Conservation (phyloP, 257 asterid species). For the Haberlea rhodopensis region DNA sequence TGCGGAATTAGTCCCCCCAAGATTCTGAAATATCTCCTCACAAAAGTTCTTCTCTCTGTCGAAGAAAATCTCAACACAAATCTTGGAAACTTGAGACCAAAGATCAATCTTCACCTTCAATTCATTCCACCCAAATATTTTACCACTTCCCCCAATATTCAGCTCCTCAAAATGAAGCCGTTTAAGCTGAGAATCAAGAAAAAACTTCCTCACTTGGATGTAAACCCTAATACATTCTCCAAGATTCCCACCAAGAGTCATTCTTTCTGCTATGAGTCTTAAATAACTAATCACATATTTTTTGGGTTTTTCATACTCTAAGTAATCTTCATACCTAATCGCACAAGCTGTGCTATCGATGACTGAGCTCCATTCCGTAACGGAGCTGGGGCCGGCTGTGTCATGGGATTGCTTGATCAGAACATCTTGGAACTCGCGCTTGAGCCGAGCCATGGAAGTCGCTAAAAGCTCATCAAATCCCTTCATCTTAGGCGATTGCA, state of each 20-base stretch:
- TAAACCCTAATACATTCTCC: slow-evolving; percentile 28
- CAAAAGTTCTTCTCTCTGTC: slow-evolving; percentile 38
- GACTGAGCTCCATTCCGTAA: slow-evolving; percentile 33
- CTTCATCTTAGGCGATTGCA: slow-evolving; percentile 7
- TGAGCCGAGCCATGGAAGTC: slow-evolving; percentile 40
- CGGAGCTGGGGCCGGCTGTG: slow-evolving; percentile 30
- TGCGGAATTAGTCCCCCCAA: background rate
- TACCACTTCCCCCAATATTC: slow-evolving; percentile 7
- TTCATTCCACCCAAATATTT: slow-evolving; percentile 24
- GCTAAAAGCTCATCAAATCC: slow-evolving; percentile 27
- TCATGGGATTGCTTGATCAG: slow-evolving; percentile 28
- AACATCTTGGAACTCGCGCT: slow-evolving; percentile 36
- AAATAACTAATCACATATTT: slow-evolving; percentile 28
- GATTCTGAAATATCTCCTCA: slow-evolving; percentile 25
- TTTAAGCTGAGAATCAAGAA: slow-evolving; percentile 26
- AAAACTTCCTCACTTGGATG: slow-evolving; percentile 26
- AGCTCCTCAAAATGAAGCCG: slow-evolving; percentile 40
- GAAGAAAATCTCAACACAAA: slow-evolving; percentile 36
- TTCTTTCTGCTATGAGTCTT: slow-evolving; percentile 31
- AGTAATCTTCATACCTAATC: slow-evolving; percentile 35
- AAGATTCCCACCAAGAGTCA: slow-evolving; percentile 29
- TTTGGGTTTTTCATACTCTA: slow-evolving; percentile 19
- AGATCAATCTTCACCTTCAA: slow-evolving; percentile 39
- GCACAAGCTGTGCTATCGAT: slow-evolving; percentile 41
- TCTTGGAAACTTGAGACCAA: slow-evolving; percentile 40